A percentile compares a stretch with the other conserved stretches of the same genome.
Conservation (phyloP, 768 basidiomycete genomes). For the Boletus pseudopeckii region DNA sequence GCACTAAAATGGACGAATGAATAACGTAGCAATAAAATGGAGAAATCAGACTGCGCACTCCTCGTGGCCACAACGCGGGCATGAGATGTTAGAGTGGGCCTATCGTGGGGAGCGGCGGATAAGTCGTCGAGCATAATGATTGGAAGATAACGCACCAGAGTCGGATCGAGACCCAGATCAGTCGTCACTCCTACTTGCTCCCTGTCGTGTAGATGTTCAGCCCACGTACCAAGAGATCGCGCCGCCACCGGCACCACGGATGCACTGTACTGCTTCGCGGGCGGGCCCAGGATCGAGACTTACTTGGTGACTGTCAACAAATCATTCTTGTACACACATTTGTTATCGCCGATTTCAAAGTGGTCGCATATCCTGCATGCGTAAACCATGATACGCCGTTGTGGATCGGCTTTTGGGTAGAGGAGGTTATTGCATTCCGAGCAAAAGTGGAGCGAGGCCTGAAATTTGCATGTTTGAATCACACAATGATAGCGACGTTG, state of each 20-base stretch:
- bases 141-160: constrained; percentile 52
- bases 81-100: constrained; percentile 82
- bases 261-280: background rate
- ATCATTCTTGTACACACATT: constrained; percentile 92
- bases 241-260: constrained; percentile 9
- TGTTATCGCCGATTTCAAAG: constrained; percentile 81
- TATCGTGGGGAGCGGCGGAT: constrained; percentile 26
- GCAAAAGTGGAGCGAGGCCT: constrained; percentile 89
- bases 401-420: constrained; percentile 88
- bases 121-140: background rate
- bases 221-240: background rate
- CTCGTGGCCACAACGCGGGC: constrained; percentile 77
- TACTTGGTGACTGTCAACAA: constrained; percentile 91
- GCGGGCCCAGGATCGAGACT: constrained; percentile 17
- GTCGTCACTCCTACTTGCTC: constrained; percentile 91
- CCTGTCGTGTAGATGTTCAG: constrained; percentile 40
- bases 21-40: background rate
- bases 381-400: constrained; percentile 83
- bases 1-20: constrained; percentile 49
- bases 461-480: background rate
- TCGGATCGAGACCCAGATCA: constrained; percentile 86
- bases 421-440: constrained; percentile 94
- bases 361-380: constrained; percentile 88
- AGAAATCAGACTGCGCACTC: constrained; percentile 54
- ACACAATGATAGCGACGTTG: background rate